Percentiles rank a stretch among this genome's conserved stretches.
phyloP scores from a whole-genome alignment of 1,284 basidiomycete genomes.

The Naganishia albida region DNA sequence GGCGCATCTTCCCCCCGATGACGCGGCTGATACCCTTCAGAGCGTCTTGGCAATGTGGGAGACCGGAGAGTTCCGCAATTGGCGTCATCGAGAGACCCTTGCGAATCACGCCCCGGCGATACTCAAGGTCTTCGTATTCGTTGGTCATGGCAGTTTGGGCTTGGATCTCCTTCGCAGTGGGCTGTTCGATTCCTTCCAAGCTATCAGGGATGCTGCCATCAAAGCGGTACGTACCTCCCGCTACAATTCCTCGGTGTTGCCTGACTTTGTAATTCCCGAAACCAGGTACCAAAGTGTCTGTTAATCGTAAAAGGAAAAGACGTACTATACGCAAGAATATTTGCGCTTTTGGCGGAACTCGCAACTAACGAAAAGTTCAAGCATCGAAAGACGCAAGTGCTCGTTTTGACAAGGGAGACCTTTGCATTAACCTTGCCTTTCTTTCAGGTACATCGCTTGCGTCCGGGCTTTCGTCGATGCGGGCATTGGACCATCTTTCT shows the following conservation, averaged over 20 bases:
- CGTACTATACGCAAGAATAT: conserved; percentile 57
- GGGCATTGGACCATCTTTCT: conserved; percentile 51
- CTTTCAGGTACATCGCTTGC: conserved; percentile 67
- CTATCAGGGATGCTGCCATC: conserved; percentile 78
- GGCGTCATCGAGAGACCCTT: conserved; percentile 77
- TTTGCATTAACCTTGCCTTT: conserved; percentile 19
- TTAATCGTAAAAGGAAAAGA: conserved; percentile 63
- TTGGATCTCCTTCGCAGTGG: conserved; percentile 63
- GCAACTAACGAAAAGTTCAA: conserved; percentile 64
- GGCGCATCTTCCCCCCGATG: conserved; percentile 42
- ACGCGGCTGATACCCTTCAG: conserved; percentile 66
- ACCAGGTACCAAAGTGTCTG: conserved; percentile 28
- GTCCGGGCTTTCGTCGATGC: conserved; percentile 64
- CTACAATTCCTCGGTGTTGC: conserved; percentile 33
- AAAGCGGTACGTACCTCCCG: conserved; percentile 59
- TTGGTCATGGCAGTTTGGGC: conserved; percentile 46
- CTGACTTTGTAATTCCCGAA: conserved; percentile 33
- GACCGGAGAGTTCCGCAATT: conserved; percentile 65
- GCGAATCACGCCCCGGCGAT: conserved; percentile 63
- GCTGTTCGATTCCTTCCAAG: conserved; percentile 76
- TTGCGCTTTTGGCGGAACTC: conserved; percentile 61
- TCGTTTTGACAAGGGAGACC: conserved; percentile 28
- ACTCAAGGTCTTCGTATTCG: conserved; percentile 51
- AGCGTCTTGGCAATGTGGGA: conserved; percentile 68
- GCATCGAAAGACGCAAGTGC: conserved; percentile 65